phyloP scores from a whole-genome alignment of 306 rosid genomes.

The Phaseolus lunatus region DNA sequence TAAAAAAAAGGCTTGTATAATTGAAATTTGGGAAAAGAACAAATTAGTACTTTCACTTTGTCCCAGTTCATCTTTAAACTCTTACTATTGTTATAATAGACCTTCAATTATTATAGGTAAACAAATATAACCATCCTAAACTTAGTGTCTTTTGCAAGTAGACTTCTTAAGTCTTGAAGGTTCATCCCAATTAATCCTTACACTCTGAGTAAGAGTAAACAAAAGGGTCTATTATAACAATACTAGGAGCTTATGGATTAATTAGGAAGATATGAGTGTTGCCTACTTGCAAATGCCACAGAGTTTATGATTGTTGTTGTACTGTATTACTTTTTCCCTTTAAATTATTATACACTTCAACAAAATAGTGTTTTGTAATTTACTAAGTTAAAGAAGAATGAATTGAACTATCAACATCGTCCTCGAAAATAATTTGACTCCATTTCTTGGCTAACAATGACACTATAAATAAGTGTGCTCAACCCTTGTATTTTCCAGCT shows the following conservation, averaged over 20 bases:
- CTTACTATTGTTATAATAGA: too few species aligned
- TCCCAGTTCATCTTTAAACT: not conserved
- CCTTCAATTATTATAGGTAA: not conserved
- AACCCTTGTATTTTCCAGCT: too few species aligned
- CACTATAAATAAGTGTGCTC: too few species aligned
- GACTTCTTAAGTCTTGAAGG: not conserved
- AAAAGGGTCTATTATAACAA: not conserved
- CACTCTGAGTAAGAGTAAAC: not conserved
- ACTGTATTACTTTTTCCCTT: not conserved
- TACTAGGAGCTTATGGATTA: not conserved
- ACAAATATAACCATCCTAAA: constrained; percentile 6
- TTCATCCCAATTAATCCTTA: not conserved
- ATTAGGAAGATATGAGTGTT: not conserved
- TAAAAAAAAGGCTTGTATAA: not conserved
- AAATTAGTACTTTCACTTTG: not conserved
- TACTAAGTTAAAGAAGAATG: not conserved
- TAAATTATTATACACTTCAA: not conserved
- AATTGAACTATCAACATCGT: not conserved
- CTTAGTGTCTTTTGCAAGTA: not conserved
- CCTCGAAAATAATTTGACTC: too few species aligned
- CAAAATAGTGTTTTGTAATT: not conserved
- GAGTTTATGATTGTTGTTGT: not conserved
- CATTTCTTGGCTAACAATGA: too few species aligned
- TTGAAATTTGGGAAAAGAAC: not conserved
- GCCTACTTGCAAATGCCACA: not conserved